These are phyloP conservation scores for Strobilomyces dryophilus DNA, from an alignment of 768 basidiomycete genomes.

Conservation along the genomic window DNA sequence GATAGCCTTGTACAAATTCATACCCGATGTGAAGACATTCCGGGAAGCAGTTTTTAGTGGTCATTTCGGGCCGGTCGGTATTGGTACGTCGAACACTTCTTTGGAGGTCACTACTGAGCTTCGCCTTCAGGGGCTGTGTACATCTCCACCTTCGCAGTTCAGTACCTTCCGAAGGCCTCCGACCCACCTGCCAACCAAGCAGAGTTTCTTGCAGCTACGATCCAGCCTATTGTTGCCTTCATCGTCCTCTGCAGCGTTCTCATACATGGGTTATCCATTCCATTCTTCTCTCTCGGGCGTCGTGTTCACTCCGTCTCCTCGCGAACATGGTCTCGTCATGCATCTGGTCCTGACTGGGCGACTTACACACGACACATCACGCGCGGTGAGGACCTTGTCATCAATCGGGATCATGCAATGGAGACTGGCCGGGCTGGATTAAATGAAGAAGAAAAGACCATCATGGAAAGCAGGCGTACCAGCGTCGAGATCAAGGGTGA, in stretches of 20 bases:
- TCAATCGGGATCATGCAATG: constrained; percentile 72
- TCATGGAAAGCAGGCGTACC: constrained; percentile 22
- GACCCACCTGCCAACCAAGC: constrained; percentile 51
- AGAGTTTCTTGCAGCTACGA: constrained; percentile 63
- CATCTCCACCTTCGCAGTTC: constrained; percentile 79
- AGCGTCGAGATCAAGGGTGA: constrained; percentile 7
- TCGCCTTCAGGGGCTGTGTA: constrained; percentile 71
- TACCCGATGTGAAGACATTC: constrained; percentile 94
- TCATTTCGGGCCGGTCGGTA: constrained; percentile 89
- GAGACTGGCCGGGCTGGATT: constrained; percentile 42
- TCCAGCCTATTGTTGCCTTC: constrained; percentile 93
- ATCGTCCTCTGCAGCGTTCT: constrained; percentile 91
- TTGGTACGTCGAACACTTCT: constrained; percentile 41
- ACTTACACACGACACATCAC: constrained; percentile 68
- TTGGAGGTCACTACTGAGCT: constrained; percentile 1
- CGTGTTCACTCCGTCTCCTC: constrained; percentile 79
- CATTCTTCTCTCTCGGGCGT: constrained; percentile 87
- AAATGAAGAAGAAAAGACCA: constrained; percentile 28
- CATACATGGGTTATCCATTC: constrained; percentile 88
- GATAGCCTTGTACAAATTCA: constrained; percentile 82
- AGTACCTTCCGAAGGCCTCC: constrained; percentile 47
- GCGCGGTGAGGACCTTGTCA: constrained; percentile 72
- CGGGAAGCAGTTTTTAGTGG: constrained; percentile 93
- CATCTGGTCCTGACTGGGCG: constrained; percentile 77
- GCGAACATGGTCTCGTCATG: constrained; percentile 85